Conservation (phyloP, 164 flowering plant species). For the Liquidambar formosana region DNA sequence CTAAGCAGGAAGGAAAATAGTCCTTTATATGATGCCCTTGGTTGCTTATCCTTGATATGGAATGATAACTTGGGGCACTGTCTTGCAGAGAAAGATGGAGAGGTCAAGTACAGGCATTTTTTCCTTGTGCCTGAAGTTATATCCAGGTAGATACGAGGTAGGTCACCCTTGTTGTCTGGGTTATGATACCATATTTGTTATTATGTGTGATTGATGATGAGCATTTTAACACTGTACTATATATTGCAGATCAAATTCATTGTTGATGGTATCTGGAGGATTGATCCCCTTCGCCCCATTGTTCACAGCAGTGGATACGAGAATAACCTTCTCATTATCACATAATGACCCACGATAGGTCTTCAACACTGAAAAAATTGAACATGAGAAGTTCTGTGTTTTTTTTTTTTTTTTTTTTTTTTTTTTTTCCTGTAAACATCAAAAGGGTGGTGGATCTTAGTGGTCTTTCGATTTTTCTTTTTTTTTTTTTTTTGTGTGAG, state of each 20-base stretch:
- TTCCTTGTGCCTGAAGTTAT: slow-evolving; percentile 61
- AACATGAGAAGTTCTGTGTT: background rate
- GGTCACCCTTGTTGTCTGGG: background rate
- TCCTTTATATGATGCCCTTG: background rate
- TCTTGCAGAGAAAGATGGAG: slow-evolving; percentile 81
- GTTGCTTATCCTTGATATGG: background rate
- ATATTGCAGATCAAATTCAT: slow-evolving; percentile 81
- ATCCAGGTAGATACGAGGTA: slow-evolving; percentile 94
- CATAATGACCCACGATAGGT: slow-evolving; percentile 16
- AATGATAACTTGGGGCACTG: slow-evolving; percentile 5
- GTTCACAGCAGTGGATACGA: slow-evolving; percentile 56
- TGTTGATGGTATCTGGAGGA: slow-evolving; percentile 83
- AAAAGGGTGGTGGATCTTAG: background rate
- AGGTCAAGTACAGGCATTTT: slow-evolving; percentile 67
- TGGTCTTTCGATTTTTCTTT: too few species aligned
- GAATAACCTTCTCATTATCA: slow-evolving; percentile 70
- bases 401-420: background rate
- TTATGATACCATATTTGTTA: background rate
- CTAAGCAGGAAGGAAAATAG: background rate
- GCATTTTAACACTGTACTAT: background rate
- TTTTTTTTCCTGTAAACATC: background rate
- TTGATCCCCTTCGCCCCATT: slow-evolving; percentile 84
- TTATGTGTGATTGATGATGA: background rate
- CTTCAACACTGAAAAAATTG: background rate
- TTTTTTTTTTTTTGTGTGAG: too few species aligned